Conservation (phyloP, 192 early-diverging fungal genomes). For the Umbelopsis sp. region DNA sequence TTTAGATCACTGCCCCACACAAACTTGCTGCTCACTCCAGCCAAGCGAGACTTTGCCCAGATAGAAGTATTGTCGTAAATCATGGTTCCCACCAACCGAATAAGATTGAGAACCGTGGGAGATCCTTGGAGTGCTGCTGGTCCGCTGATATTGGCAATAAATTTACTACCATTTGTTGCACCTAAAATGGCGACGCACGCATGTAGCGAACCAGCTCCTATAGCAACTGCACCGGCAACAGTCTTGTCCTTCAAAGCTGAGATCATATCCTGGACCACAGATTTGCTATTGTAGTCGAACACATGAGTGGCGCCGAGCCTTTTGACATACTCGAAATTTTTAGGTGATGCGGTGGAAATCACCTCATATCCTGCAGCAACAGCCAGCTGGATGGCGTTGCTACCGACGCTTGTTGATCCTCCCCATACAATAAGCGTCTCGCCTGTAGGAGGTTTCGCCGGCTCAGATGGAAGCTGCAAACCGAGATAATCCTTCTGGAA, state of each 20-base stretch:
- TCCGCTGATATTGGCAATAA: not conserved
- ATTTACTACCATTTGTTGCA: not conserved
- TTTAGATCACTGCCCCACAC: conserved; percentile 1
- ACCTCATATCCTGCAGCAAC: conserved; percentile 34
- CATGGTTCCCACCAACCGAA: no score
- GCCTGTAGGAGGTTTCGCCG: conserved; percentile 7
- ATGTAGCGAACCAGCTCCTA: not conserved
- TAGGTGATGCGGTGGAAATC: conserved; percentile 52
- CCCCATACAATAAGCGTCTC: conserved; percentile 52
- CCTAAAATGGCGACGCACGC: not conserved
- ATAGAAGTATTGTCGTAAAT: no score
- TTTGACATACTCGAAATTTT: conserved; percentile 44
- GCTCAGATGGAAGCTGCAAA: conserved; percentile 4
- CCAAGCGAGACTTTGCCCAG: no score
- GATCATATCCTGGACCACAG: conserved; percentile 4
- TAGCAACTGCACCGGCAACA: not conserved
- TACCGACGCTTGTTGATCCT: conserved; percentile 60
- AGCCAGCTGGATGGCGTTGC: conserved; percentile 49
- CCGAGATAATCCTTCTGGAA: conserved; percentile 30
- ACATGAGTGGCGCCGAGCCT: conserved; percentile 50
- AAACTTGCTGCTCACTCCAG: not conserved
- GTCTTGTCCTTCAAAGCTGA: conserved; percentile 3
- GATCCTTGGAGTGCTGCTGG: no score
- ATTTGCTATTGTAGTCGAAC: conserved; percentile 49
- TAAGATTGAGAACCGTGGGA: not conserved